Base-by-base conservation (phyloP, 495 filamentous ascomycete species). In the Sordaria brevicollis region DNA sequence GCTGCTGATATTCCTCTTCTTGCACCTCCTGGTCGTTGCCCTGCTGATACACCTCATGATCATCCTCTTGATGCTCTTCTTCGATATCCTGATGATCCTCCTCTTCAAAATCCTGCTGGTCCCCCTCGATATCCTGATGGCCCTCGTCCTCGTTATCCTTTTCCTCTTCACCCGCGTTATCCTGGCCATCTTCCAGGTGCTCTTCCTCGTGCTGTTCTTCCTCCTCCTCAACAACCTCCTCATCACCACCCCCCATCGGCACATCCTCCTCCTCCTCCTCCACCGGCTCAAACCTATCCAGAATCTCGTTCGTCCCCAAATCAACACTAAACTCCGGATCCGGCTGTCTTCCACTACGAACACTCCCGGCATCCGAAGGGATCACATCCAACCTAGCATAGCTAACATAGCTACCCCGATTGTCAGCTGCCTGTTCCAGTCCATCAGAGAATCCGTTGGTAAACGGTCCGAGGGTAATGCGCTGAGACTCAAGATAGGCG, bases 261-360 rank as follows among this genome's bases (percentile, higher is more conserved):
- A 41, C 65, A 7, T 66, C 66, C 2, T 69, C 68, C 17, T 66
- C 66, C 2, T 69, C 68, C 17, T 75, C 75, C 8, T 78, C 76
- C 21, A 54, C 72, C 0, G 54, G 62, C 19, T 71, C 75, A 39
- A 74, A 41, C 5, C 35, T 57, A 7, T 67, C 68, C 10, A 76
- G 71, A 1, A 74, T 75, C 25, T 78, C 78, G 49, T 31, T 31
- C 8, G 72, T 67, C 33, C 70, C 75, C 21, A 73, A 49, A 33
- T 79, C 76, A 15, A 75, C 71, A 67, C 73, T 72, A 62, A 79
- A 76, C 31, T 74, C 73, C 4, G 76, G 76, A 38, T 81, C 79
- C 1, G 76, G 76, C 65, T 84, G 82, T 57, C 80, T 78, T 31
- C 78, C 82, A 70, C 81, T 79, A 35, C 65, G 74, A 33, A 76